Percentiles rank a stretch among this genome's conserved stretches.
Evolutionary conservation across 805 yeast species (phyloP).

Genomic region (Candida sanyiensis): DNA sequence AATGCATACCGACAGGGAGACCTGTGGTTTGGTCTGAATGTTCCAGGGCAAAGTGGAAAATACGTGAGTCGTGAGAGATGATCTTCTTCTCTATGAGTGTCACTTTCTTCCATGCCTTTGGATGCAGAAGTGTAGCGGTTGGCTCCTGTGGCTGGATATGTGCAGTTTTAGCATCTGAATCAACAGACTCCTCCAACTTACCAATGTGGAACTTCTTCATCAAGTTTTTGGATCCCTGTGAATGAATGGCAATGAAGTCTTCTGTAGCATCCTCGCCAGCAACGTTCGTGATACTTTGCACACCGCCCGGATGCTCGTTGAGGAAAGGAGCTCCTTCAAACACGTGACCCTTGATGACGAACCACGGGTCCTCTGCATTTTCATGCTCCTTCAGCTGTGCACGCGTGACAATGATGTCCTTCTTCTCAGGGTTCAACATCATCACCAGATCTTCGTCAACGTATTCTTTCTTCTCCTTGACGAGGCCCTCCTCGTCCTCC

Average conservation of each 20-base stretch:
- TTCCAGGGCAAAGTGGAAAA: conserved; percentile 28
- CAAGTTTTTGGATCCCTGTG: conserved; percentile 26
- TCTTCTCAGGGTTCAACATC: conserved; percentile 27
- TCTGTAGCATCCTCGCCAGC: conserved; percentile 29
- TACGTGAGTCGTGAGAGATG: conserved; percentile 27
- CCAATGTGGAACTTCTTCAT: conserved; percentile 27
- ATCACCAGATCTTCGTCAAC: conserved; percentile 26
- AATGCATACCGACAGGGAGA: conserved; percentile 30
- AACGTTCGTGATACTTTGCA: conserved; percentile 23
- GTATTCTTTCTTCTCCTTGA: conserved; percentile 8
- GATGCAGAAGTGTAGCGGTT: conserved; percentile 23
- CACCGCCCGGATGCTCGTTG: conserved; percentile 30
- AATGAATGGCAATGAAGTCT: conserved; percentile 32
- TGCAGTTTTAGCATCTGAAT: not conserved
- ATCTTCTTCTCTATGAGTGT: conserved; percentile 20
- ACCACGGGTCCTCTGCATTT: conserved; percentile 14
- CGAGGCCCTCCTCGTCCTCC: conserved; percentile 13
- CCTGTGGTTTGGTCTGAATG: conserved; percentile 29
- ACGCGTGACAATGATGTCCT: conserved; percentile 5
- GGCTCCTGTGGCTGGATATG: not conserved
- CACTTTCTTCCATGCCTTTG: conserved; percentile 27
- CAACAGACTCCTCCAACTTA: conserved; percentile 9
- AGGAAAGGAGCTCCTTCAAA: conserved; percentile 31
- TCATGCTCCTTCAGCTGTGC: conserved; percentile 11
- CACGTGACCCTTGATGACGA: conserved; percentile 32